A percentile compares a stretch with the other conserved stretches of the same genome.
Evolutionary conservation across 1,284 basidiomycete species (phyloP).

Genomic region (Trametes sp.): DNA sequence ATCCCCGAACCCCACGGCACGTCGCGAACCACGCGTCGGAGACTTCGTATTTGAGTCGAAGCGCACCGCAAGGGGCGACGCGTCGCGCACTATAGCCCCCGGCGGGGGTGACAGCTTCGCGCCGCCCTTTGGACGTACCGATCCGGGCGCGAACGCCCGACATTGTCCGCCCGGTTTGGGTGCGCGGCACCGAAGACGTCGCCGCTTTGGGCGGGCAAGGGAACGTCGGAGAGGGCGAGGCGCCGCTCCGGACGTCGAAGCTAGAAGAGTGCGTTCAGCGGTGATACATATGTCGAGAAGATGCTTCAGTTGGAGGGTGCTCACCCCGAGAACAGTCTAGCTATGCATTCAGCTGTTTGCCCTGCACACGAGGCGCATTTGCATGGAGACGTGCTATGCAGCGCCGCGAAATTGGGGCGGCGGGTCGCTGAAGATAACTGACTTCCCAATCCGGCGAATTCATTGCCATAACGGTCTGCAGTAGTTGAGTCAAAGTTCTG

Average conservation of each 20-base stretch:
- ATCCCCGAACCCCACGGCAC: constrained; percentile 2
- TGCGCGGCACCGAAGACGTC: constrained; percentile 22
- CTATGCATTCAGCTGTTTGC: not conserved
- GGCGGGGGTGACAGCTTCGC: constrained; percentile 13
- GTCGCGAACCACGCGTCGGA: not conserved
- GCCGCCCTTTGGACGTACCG: constrained; percentile 25
- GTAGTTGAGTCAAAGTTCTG: constrained; percentile 17
- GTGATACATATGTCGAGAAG: not conserved
- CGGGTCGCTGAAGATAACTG: not conserved
- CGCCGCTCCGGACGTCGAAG: constrained; percentile 13
- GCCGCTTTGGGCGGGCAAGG: constrained; percentile 23
- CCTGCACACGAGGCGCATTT: constrained; percentile 11
- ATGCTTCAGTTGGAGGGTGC: not conserved
- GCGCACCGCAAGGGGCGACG: constrained; percentile 16
- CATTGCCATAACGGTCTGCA: constrained; percentile 12
- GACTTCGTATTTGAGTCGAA: constrained; percentile 7
- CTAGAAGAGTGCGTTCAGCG: not conserved
- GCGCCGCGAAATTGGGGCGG: not conserved
- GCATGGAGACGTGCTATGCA: not conserved
- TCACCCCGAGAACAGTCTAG: constrained; percentile 1
- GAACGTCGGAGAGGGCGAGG: constrained; percentile 10
- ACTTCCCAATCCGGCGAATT: constrained; percentile 12
- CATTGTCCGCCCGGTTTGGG: constrained; percentile 19
- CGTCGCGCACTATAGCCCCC: constrained; percentile 19
- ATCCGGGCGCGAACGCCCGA: constrained; percentile 10